Evolutionary conservation across 345 rosid species (phyloP).

Genomic region (Syzygium grande): DNA sequence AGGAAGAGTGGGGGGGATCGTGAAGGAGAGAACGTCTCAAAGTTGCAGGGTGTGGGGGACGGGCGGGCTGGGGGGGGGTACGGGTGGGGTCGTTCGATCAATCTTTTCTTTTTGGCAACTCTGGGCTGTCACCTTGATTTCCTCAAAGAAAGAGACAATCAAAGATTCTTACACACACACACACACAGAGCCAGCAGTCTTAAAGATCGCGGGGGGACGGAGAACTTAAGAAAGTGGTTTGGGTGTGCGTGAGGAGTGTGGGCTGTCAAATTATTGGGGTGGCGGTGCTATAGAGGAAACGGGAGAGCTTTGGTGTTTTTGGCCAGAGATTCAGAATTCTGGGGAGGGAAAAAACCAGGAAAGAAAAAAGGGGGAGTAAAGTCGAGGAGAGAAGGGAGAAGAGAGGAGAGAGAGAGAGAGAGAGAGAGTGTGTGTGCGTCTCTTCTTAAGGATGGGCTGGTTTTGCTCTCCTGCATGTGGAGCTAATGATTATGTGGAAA

Average conservation of each 20-base stretch:
- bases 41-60: not conserved
- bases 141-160: slow-evolving; percentile 30
- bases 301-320: not conserved
- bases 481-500: not conserved
- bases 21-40: not conserved
- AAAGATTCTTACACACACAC: slow-evolving; percentile 15
- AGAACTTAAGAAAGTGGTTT: not conserved
- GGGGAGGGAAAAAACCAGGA: slow-evolving; percentile 15
- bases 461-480: not conserved
- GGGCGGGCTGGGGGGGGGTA: not conserved
- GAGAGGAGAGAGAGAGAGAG: not conserved
- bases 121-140: slow-evolving; percentile 40
- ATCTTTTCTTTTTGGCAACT: slow-evolving; percentile 9
- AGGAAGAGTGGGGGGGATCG: not conserved
- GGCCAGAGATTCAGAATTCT: slow-evolving; percentile 23
- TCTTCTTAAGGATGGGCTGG: not conserved
- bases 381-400: not conserved
- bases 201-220: not conserved
- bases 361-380: not conserved
- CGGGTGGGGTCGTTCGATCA: not conserved
- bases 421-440: not conserved
- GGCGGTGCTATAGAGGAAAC: not conserved
- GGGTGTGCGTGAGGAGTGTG: not conserved
- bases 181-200: not conserved
- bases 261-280: not conserved